These are phyloP conservation scores for Bruguiera gymnorhiza DNA, from an alignment of 345 rosid species.

Conservation along the genomic window DNA sequence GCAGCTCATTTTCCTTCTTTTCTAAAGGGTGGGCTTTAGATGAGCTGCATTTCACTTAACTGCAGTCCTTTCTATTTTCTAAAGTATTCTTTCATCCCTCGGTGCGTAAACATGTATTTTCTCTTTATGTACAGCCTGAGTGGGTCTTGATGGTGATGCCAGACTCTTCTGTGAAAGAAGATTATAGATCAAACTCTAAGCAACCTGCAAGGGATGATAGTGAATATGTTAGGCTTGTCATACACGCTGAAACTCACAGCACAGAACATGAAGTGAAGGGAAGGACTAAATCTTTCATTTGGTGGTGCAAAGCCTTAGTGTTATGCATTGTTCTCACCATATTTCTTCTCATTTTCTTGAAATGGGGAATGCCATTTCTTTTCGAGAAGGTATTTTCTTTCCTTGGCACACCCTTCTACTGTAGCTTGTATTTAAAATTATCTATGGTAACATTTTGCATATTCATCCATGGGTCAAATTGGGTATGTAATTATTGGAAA, in stretches of 20 bases:
- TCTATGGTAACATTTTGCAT: background rate
- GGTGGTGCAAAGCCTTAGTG: slow-evolving; percentile 66
- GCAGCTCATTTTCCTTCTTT: too few relatives aligned
- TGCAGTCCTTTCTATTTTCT: too few relatives aligned
- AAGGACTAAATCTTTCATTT: slow-evolving; percentile 24
- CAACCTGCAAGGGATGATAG: slow-evolving; percentile 46
- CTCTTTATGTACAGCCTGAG: too few relatives aligned
- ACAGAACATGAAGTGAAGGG: slow-evolving; percentile 30
- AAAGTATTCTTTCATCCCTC: too few relatives aligned
- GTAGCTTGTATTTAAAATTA: background rate
- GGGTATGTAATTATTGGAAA: background rate
- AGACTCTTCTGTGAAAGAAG: slow-evolving; percentile 1
- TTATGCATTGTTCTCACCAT: slow-evolving; percentile 28
- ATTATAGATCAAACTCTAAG: background rate
- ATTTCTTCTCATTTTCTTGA: slow-evolving; percentile 43
- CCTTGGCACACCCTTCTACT: background rate
- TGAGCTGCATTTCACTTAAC: too few relatives aligned
- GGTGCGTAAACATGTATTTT: too few relatives aligned
- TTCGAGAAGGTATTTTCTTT: slow-evolving; percentile 50
- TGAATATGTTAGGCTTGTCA: slow-evolving; percentile 71
- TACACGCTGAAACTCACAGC: slow-evolving; percentile 37
- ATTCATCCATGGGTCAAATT: too few relatives aligned
- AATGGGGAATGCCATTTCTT: slow-evolving; percentile 88
- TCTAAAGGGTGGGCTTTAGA: too few relatives aligned
- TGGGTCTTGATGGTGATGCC: background rate